phyloP scores from a whole-genome alignment of 768 basidiomycete species.

The Trametes meyenii region DNA sequence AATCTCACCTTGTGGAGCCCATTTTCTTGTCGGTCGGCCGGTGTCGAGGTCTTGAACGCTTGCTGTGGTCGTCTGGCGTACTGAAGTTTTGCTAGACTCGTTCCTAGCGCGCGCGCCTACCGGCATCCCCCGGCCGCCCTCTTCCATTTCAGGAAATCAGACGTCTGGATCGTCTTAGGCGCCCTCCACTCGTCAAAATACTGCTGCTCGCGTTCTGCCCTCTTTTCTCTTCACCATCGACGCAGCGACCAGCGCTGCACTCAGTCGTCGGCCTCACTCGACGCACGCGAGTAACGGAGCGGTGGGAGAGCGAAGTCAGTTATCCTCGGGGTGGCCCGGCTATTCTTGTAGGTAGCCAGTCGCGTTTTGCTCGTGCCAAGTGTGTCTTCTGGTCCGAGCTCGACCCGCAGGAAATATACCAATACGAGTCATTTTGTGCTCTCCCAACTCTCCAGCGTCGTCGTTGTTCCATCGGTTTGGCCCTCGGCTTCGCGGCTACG shows the following conservation, averaged over 20 bases:
- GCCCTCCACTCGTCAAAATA: constrained; percentile 1
- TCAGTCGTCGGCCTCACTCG: constrained; percentile 41
- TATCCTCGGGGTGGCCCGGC: constrained; percentile 23
- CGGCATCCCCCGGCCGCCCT: constrained; percentile 14
- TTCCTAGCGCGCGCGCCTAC: constrained; percentile 6
- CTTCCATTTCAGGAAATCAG: background rate
- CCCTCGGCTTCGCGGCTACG: background rate
- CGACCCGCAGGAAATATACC: constrained; percentile 27
- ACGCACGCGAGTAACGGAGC: constrained; percentile 62
- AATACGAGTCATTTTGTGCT: constrained; percentile 1
- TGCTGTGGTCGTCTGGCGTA: constrained; percentile 22
- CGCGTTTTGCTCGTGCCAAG: constrained; percentile 27
- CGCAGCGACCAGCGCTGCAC: constrained; percentile 51
- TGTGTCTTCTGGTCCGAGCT: constrained; percentile 24
- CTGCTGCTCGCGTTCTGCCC: background rate
- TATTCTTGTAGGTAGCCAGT: constrained; percentile 26
- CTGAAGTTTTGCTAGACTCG: constrained; percentile 17
- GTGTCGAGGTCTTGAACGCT: constrained; percentile 35
- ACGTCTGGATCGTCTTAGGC: constrained; percentile 21
- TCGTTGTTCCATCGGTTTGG: background rate
- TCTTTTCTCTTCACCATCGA: constrained; percentile 40
- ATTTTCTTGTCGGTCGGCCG: constrained; percentile 53
- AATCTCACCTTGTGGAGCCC: constrained; percentile 80
- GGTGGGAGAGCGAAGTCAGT: constrained; percentile 47
- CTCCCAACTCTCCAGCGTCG: too few relatives aligned